Evolutionary conservation across 164 flowering plant species (phyloP), one percentile per base, ranked within the genome.

Genomic region (Buxus sempervirens): DNA sequence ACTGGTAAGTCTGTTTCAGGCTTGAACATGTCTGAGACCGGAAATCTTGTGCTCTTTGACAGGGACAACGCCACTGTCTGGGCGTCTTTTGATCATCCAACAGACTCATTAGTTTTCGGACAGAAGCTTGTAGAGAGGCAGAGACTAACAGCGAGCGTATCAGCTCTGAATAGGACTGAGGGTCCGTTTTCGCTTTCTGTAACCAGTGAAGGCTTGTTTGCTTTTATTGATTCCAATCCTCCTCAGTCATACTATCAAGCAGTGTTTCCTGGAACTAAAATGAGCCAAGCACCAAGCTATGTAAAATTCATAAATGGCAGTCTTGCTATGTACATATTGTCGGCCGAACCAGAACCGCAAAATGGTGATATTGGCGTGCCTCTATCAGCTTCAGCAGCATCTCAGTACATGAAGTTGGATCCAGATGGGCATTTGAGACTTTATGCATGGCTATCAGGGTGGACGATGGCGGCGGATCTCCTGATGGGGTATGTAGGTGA

Each of bases 1-100:
- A 4, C 68, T 9, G 69, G 75, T 0, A 69, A 51, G 62, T 62
- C 64, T 36, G 75, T 71, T 38, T 61, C 28, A 1, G 77, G 73
- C 25, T 57, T 78, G 27, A 65, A 61, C 53, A 59, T 78, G 58
- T 71, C 75, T 13, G 73, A 58, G 14, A 51, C n/a, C 0, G 81
- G 81, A 19, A 74, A 71, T 32, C 68, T 72, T 5, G 60, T 69
- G 21, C 59, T 78, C 1, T 75, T 69, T 27, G 56, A 72, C 48
- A 10, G 0, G 8, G 55, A 21, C 28, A 63, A 72, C 2, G 0
- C 21, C 0, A 27, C 41, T 4, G 62, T 75, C 19, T 75, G 81
- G 78, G 78, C 75, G 65, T 75, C 81, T 22, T 75, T 78, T 56
- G 78, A 75, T 62, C 74, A 75, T 41, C 81, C 76, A 2, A 75